Conservation (phyloP, 176 grass and related monocot species). For the Zoysia japonica region DNA sequence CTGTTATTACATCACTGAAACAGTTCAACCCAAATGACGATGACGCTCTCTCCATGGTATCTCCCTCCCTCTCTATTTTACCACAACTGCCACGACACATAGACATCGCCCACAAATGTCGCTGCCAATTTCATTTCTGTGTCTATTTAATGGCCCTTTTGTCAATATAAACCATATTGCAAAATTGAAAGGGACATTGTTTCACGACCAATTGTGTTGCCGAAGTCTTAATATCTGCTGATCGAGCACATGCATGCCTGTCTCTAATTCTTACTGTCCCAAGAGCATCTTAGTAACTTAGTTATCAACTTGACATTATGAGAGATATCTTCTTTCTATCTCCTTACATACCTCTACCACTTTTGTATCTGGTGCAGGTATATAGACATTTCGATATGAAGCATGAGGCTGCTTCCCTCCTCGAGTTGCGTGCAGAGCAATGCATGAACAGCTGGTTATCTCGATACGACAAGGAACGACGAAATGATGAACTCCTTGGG, state of each 20-base stretch:
- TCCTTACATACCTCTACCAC: constrained; percentile 1
- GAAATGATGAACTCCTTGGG: constrained; percentile 74
- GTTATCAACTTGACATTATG: constrained; percentile 6
- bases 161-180: constrained; percentile 6
- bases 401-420: constrained; percentile 83
- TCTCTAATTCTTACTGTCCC: background rate
- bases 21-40: constrained; percentile 74
- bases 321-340: constrained; percentile 9
- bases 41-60: constrained; percentile 82
- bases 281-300: constrained; percentile 7
- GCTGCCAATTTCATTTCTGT: background rate
- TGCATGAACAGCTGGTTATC: constrained; percentile 77
- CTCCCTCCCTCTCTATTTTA: constrained; percentile 6
- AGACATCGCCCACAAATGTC: background rate
- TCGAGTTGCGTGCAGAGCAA: constrained; percentile 73
- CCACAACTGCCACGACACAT: background rate
- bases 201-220: constrained; percentile 24
- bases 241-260: background rate
- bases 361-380: constrained; percentile 52
- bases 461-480: constrained; percentile 66
- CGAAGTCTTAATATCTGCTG: constrained; percentile 23
- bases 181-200: background rate
- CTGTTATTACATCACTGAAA: constrained; percentile 90
- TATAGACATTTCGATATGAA: constrained; percentile 98
- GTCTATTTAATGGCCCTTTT: constrained; percentile 5